Percentiles rank a stretch among this genome's conserved stretches.
Conservation (phyloP, 2,329 filamentous ascomycete species). For the Pyrenochaeta sp. region DNA sequence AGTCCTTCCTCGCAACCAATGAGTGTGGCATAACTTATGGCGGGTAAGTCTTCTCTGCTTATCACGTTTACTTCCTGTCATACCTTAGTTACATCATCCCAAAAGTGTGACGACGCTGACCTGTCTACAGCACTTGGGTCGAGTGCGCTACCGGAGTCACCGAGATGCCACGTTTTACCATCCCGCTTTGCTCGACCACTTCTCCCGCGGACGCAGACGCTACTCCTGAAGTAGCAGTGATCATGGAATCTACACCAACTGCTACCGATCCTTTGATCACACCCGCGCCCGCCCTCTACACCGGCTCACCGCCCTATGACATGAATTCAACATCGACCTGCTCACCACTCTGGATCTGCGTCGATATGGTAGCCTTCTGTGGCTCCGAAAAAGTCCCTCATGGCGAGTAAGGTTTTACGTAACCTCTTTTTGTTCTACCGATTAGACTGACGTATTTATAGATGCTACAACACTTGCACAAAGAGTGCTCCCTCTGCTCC, state of each 20-base stretch:
- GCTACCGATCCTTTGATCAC: neutral
- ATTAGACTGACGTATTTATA: neutral
- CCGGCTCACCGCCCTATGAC: neutral
- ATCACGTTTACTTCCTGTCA: too few relatives aligned
- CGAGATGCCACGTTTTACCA: constrained; percentile 12
- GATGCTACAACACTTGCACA: constrained; percentile 3
- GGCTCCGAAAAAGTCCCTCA: constrained; percentile 1
- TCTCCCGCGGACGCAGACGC: neutral
- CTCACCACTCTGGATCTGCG: constrained; percentile 12
- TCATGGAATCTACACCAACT: neutral
- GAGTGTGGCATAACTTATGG: constrained; percentile 29
- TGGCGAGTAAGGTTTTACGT: constrained; percentile 12
- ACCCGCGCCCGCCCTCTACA: neutral
- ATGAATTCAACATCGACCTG: constrained; percentile 3
- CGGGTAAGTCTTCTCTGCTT: constrained; percentile 20
- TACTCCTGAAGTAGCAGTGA: neutral
- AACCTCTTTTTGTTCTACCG: neutral
- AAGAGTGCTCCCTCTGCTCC: neutral
- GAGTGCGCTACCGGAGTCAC: constrained; percentile 13
- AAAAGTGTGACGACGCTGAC: constrained; percentile 3
- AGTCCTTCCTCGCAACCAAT: constrained; percentile 31
- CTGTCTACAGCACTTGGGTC: constrained; percentile 7
- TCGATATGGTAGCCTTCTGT: constrained; percentile 15
- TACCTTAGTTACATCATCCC: too few relatives aligned
- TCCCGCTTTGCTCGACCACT: constrained; percentile 3